Base-by-base conservation (phyloP, 108 stramenopile species). In the Conticribra guillardii region DNA sequence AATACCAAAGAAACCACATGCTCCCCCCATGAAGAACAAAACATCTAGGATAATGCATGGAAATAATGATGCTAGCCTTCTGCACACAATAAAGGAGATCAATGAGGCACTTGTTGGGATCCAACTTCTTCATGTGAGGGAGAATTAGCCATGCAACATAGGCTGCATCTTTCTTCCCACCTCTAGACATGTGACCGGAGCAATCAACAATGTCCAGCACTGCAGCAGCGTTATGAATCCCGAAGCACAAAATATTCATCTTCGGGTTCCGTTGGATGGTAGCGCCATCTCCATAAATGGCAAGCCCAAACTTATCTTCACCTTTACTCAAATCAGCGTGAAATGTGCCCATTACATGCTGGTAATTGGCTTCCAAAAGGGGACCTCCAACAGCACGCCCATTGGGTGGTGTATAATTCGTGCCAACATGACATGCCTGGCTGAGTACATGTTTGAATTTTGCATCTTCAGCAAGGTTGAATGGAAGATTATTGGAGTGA, bases 81-180 rank as follows among this genome's bases (percentile, higher is more conserved):
- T 67, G 65, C 2, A 67, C 53, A 30, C 54, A 67, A 56, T 54
- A 54, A 16, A 53, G 24, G 15, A 67, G 53, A 44, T 67, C 65
- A 54, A 62, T 18, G n/a, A 34, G 11, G 11, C 34, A 22, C 17
- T 34, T 2, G 33, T 33, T 34, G 31, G 32, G 8, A 24, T 62
- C 60, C 1, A 62, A 23, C 22, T 26, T 24, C 44, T 45, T 16
- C 23, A 62, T 46, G 44, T 46, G 21, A 34, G 60, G 60, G 44
- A 47, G 19, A 26, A 47, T 26, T 24, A 47, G 3, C 22, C 22
- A 24, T 45, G 60, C 60, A 26, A 62, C 29, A 47, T 62, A 28
- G 21, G 18, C 22, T 18, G 60, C 60, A 62, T 47, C 23, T 24
- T 62, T 62, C 60, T 62, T 62, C 26, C 60, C 60, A 51, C 18